Evolutionary conservation across 2,329 filamentous ascomycete genomes (phyloP), one percentile per base, ranked within the genome.

Genomic region (Fusarium falciforme): DNA sequence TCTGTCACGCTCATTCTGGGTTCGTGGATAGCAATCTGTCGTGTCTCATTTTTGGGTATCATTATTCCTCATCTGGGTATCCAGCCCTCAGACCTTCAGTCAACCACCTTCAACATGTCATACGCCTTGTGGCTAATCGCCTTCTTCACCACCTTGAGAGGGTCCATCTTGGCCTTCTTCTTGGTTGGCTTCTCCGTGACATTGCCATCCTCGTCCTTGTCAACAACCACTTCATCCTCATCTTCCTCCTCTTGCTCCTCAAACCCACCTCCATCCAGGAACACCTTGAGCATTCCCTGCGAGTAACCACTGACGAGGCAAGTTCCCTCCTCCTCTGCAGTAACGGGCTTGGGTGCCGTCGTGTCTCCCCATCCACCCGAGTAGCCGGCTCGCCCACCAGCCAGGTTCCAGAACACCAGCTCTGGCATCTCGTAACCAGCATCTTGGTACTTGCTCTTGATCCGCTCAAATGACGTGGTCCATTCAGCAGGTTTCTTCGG

Each of bases 371-470:
- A 20, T 1, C 17, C 63, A 25, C 12, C 17, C 65, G 78, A 22
- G 74, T 79, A 31, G 75, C 78, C 76, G 3, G 74, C 72, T n/a
- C 75, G 69, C 0, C 83, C 82, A 10, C 84, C 85, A 0, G 87
- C 87, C 20, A 91, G 81, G 74, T 90, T 90, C 89, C 89, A 91
- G 77, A 89, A 91, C 4, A 91, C 82, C n/a, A 91, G 80, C 77
- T 89, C 84, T 0, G 89, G 89, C 80, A 91, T 83, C 65, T 89
- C 85, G 73, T 91, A 91, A 0, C 89, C 89, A 4, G 85, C 85
- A 0, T 83, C 78, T 12, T 80, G 76, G 77, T 83, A 91, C 44
- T 80, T 78, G 22, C 68, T 68, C 76, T 86, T 81, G 77, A 91
- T 85, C 6, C 86, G 83, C 73, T 89, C 84, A 75, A 85, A 89